Percentiles rank a stretch among this genome's conserved stretches.
These are phyloP conservation scores for Calonectria naviculata DNA, from an alignment of 2,329 filamentous ascomycete genomes.

Conservation along the genomic window DNA sequence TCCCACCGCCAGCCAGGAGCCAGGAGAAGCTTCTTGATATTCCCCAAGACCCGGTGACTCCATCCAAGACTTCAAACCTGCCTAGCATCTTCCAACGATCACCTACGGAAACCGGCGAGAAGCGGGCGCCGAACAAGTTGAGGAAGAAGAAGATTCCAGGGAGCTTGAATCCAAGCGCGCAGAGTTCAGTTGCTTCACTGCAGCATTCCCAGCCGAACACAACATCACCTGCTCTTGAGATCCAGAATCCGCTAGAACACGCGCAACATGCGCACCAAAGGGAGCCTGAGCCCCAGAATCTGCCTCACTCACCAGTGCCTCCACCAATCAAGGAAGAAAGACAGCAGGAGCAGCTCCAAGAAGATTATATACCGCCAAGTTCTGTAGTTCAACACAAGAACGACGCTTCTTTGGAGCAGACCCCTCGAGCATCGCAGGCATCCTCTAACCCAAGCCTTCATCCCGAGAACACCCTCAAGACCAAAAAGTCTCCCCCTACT, in stretches of 20 bases:
- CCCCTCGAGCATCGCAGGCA: conserved; percentile 58
- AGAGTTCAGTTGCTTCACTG: conserved; percentile 88
- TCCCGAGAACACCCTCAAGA: conserved; percentile 65
- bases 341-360: conserved; percentile 32
- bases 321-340: conserved; percentile 34
- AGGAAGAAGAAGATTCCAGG: conserved; percentile 86
- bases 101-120: conserved; percentile 68
- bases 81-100: conserved; percentile 78
- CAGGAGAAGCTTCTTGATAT: conserved; percentile 60
- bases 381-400: conserved; percentile 33
- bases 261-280: conserved; percentile 41
- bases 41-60: conserved; percentile 59
- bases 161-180: conserved; percentile 85
- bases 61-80: conserved; percentile 74
- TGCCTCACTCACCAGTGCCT: conserved; percentile 29
- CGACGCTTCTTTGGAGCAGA: conserved; percentile 57
- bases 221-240: conserved; percentile 59
- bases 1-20: conserved; percentile 54
- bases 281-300: conserved; percentile 29
- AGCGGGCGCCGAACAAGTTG: conserved; percentile 87
- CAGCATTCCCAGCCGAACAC: conserved; percentile 53
- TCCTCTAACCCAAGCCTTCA: conserved; percentile 55
- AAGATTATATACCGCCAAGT: conserved; percentile 29
- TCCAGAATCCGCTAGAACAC: conserved; percentile 58
- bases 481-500: conserved; percentile 78